These are phyloP conservation scores for Dioscorea zingiberensis DNA, from an alignment of 106 monocot species.

Conservation along the genomic window DNA sequence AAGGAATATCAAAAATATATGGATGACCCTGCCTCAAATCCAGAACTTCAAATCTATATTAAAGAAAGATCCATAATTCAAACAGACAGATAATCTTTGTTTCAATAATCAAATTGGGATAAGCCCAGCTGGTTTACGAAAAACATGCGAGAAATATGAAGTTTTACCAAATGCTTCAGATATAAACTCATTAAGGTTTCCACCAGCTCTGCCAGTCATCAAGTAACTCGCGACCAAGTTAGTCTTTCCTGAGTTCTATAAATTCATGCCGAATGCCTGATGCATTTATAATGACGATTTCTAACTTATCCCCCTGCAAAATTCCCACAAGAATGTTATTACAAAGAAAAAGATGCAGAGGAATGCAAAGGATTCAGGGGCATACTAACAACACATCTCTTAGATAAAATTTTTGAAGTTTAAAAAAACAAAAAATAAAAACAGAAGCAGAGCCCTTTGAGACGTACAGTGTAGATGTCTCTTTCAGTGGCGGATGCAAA, in stretches of 20 bases:
- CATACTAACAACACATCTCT: not conserved
- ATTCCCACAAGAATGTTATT: not conserved
- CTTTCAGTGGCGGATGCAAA: constrained; percentile 95
- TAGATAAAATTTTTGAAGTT: not conserved
- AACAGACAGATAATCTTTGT: no score
- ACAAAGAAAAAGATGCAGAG: not conserved
- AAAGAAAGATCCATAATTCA: no score
- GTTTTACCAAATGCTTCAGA: no score
- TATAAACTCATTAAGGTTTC: no score
- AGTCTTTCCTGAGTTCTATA: constrained; percentile 85
- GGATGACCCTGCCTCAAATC: no score
- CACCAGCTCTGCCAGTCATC: no score
- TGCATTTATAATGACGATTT: constrained; percentile 79
- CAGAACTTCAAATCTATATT: no score
- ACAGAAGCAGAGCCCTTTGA: not conserved
- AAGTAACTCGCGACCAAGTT: not conserved
- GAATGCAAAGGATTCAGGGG: not conserved
- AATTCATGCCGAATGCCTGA: constrained; percentile 63
- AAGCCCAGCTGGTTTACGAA: no score
- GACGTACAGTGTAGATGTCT: constrained; percentile 87
- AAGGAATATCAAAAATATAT: no score
- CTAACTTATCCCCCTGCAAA: constrained; percentile 84
- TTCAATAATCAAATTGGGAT: no score
- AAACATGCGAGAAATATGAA: no score
- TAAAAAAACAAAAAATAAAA: not conserved